Evolutionary conservation across 345 rosid genomes (phyloP).

Genomic region (Heritiera littoralis): DNA sequence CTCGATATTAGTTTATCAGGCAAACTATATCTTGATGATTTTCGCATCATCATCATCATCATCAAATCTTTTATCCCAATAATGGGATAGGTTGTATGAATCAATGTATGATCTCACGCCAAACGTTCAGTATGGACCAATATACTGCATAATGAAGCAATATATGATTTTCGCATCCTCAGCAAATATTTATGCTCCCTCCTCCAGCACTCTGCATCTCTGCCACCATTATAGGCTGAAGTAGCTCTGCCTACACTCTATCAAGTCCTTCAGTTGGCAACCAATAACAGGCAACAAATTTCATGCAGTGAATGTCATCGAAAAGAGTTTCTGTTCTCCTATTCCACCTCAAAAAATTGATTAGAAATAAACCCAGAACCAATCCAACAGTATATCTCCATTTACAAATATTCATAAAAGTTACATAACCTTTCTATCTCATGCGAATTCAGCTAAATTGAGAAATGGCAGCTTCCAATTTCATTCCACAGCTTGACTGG

Average conservation of each 20-base stretch:
- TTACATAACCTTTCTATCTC: neutral
- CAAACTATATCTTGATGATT: neutral
- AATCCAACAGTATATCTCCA: neutral
- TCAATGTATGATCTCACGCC: too few relatives aligned
- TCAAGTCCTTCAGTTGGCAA: neutral
- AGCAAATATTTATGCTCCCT: neutral
- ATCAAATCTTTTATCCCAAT: too few relatives aligned
- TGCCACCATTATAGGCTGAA: neutral
- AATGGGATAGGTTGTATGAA: too few relatives aligned
- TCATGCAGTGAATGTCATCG: neutral
- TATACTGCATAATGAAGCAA: too few relatives aligned
- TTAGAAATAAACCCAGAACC: neutral
- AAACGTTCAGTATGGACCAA: too few relatives aligned
- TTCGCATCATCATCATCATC: neutral
- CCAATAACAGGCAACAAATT: neutral
- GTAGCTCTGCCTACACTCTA: neutral
- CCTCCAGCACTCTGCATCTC: too few relatives aligned
- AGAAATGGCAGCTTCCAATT: neutral
- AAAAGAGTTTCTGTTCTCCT: neutral
- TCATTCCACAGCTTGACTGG: neutral
- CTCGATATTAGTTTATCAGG: neutral
- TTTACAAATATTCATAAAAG: neutral
- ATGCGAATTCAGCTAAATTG: neutral
- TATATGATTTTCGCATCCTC: neutral
- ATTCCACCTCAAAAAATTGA: neutral